Percentiles rank a stretch among this genome's conserved stretches.
Evolutionary conservation across 176 grass and related monocot species (phyloP).

Genomic region (Stipa capillata): DNA sequence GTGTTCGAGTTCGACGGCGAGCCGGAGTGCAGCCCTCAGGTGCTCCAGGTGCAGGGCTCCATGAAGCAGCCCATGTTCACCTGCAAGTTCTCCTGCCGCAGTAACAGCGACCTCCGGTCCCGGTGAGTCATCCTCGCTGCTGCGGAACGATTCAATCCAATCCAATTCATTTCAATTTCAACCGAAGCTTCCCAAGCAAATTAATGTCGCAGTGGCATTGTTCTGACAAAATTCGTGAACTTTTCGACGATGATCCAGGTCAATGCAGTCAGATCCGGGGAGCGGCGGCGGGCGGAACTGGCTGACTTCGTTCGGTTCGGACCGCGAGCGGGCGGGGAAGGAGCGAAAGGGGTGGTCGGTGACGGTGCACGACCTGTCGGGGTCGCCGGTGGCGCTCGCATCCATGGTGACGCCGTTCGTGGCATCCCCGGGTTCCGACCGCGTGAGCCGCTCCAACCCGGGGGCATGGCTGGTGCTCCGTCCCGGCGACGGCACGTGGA

Average conservation of each 20-base stretch:
- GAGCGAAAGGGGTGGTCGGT: no score
- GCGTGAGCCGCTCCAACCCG: constrained; percentile 47
- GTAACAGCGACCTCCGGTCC: constrained; percentile 43
- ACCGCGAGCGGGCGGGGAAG: constrained; percentile 39
- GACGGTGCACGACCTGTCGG: no score
- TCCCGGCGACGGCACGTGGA: no score
- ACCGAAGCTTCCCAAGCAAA: background rate
- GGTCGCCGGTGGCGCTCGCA: constrained; percentile 43
- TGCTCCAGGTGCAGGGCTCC: constrained; percentile 50
- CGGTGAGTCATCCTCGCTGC: background rate
- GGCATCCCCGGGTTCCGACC: constrained; percentile 31
- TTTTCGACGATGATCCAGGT: constrained; percentile 3
- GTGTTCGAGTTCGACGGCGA: no score
- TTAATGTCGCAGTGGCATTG: background rate
- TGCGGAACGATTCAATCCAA: background rate
- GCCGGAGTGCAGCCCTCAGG: constrained; percentile 69
- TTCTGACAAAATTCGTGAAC: background rate
- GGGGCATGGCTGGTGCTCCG: constrained; percentile 61
- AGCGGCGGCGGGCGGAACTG: background rate
- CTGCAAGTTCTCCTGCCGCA: constrained; percentile 72
- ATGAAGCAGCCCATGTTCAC: constrained; percentile 73
- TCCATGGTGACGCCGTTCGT: constrained; percentile 68
- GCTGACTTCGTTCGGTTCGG: constrained; percentile 36
- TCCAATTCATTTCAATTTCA: no score
- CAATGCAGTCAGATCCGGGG: constrained; percentile 23